Percentiles rank a stretch among this genome's conserved stretches.
phyloP scores from a whole-genome alignment of 2,329 filamentous ascomycete species.

The Setomelanomma holmii region DNA sequence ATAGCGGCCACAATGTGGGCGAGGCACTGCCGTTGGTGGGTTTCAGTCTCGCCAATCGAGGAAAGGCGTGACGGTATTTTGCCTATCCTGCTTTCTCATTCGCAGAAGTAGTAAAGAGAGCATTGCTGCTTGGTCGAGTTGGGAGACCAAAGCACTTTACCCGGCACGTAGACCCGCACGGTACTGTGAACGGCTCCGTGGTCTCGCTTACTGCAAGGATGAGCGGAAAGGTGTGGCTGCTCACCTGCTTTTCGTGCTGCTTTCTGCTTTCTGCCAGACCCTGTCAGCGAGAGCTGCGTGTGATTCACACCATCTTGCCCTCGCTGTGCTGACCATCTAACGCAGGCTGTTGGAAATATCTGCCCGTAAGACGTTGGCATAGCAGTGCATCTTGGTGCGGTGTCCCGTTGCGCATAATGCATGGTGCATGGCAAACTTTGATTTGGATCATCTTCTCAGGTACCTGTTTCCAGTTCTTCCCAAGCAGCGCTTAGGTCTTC shows the following conservation, averaged over 20 bases:
- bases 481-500: background rate
- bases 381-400: background rate
- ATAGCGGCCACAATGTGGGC: constrained; percentile 18
- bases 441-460: background rate
- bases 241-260: background rate
- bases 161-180: constrained; percentile 39
- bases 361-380: background rate
- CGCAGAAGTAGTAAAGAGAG: constrained; percentile 15
- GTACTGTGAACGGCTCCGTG: constrained; percentile 22
- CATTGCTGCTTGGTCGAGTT: constrained; percentile 21
- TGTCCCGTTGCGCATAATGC: constrained; percentile 1
- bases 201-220: constrained; percentile 23
- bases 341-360: background rate
- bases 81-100: constrained; percentile 16
- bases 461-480: background rate
- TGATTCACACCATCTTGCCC: constrained; percentile 9
- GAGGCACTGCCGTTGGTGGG: constrained; percentile 26
- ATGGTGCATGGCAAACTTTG: background rate
- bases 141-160: constrained; percentile 32
- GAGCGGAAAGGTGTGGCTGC: constrained; percentile 17
- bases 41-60: constrained; percentile 27
- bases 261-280: background rate
- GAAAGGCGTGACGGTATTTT: constrained; percentile 17
- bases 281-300: background rate
- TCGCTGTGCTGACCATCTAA: background rate